Evolutionary conservation across 257 asterid species (phyloP).

Genomic region (Craterostigma plantagineum): DNA sequence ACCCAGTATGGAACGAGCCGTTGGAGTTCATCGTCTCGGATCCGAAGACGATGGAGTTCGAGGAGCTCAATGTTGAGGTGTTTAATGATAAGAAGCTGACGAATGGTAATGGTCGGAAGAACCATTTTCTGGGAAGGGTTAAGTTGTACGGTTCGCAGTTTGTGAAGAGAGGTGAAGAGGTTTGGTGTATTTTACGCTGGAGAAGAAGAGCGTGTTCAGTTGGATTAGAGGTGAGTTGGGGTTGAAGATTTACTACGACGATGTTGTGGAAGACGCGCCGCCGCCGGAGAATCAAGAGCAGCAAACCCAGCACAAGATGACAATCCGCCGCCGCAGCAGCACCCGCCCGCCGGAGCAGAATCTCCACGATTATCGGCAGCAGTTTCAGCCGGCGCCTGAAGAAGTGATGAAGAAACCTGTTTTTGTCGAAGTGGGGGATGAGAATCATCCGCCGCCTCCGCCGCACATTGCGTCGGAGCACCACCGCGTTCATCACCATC

Average conservation of each 20-base stretch:
- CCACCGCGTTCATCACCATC: constrained; percentile 23
- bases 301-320: constrained; percentile 12
- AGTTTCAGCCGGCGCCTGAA: constrained; percentile 22
- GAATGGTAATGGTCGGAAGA: constrained; percentile 59
- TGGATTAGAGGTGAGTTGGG: constrained; percentile 80
- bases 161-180: constrained; percentile 61
- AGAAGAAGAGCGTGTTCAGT: constrained; percentile 79
- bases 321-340: constrained; percentile 11
- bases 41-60: constrained; percentile 73
- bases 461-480: constrained; percentile 29
- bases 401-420: constrained; percentile 37
- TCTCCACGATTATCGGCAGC: constrained; percentile 14
- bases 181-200: constrained; percentile 45
- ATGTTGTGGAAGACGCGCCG: constrained; percentile 40
- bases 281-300: constrained; percentile 14
- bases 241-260: constrained; percentile 63
- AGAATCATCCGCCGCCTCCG: no score
- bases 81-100: constrained; percentile 51
- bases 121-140: constrained; percentile 74
- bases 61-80: constrained; percentile 60
- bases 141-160: constrained; percentile 69
- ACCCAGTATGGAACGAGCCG: constrained; percentile 68
- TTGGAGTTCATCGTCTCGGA: constrained; percentile 62
- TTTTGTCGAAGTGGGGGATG: constrained; percentile 16
- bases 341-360: constrained; percentile 12